A percentile compares a stretch with the other conserved stretches of the same genome.
Evolutionary conservation across 805 yeast genomes (phyloP).

Genomic region (Zygotorulaspora danielsina): DNA sequence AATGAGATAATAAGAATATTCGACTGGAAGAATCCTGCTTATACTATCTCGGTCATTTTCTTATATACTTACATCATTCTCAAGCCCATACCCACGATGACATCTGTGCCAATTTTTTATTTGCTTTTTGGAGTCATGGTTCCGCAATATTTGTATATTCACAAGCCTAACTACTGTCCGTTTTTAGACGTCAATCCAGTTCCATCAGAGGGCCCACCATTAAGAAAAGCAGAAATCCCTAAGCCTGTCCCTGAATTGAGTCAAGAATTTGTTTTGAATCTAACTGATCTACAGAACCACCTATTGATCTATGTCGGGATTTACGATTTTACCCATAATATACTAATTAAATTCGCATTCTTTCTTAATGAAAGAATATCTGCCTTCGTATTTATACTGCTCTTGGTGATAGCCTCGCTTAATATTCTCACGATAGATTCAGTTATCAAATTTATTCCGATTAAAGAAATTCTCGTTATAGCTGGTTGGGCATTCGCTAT

Average conservation of each 20-base stretch:
- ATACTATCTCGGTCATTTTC: conserved; percentile 54
- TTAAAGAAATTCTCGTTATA: conserved; percentile 37
- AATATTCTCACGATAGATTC: conserved; percentile 33
- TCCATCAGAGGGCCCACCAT: conserved; percentile 49
- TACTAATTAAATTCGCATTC: conserved; percentile 54
- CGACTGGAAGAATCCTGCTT: conserved; percentile 61
- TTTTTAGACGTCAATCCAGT: conserved; percentile 38
- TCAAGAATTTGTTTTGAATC: conserved; percentile 68
- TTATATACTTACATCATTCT: conserved; percentile 50
- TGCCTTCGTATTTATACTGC: conserved; percentile 43
- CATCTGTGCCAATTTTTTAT: conserved; percentile 52
- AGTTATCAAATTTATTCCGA: conserved; percentile 34
- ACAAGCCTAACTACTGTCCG: conserved; percentile 53
- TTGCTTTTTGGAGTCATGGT: conserved; percentile 54
- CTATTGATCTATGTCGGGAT: conserved; percentile 59
- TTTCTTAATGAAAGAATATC: conserved; percentile 62
- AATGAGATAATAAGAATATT: conserved; percentile 53
- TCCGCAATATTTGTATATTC: conserved; percentile 59
- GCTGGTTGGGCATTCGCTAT: conserved; percentile 48
- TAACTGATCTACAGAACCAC: conserved; percentile 81
- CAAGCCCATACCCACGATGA: conserved; percentile 52
- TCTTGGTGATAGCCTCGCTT: conserved; percentile 34
- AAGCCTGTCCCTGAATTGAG: conserved; percentile 76
- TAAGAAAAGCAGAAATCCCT: conserved; percentile 48
- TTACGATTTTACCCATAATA: conserved; percentile 53